Conservation (phyloP, 305 asterid species). For the Solanum aculeatissimum region DNA sequence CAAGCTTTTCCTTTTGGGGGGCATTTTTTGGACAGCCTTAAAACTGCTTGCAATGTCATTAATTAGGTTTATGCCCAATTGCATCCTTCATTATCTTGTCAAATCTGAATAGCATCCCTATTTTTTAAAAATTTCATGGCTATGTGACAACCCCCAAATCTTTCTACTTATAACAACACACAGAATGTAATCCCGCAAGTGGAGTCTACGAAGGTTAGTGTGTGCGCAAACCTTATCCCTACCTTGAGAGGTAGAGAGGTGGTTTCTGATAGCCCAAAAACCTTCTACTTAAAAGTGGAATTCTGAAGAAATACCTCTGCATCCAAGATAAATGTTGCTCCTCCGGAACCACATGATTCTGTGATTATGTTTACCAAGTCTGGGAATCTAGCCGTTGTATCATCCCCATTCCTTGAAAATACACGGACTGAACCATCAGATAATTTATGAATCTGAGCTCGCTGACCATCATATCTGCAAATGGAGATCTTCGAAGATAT, state of each 20-base stretch:
- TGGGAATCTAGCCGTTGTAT: conserved; percentile 73
- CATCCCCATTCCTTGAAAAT: conserved; percentile 88
- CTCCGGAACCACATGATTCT: conserved; percentile 34
- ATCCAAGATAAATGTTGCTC: conserved; percentile 59
- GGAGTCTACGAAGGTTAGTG: neutral
- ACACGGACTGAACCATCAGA: conserved; percentile 62
- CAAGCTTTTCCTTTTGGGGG: neutral
- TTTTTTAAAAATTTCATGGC: neutral
- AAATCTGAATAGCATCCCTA: neutral
- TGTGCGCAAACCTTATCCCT: neutral
- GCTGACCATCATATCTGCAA: conserved; percentile 93
- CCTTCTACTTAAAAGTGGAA: neutral
- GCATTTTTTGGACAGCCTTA: neutral
- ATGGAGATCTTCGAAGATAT: neutral
- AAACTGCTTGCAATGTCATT: neutral
- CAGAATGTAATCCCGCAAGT: neutral
- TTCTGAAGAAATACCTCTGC: conserved; percentile 54
- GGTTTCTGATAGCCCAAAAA: neutral
- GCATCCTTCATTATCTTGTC: neutral
- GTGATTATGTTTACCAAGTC: conserved; percentile 53
- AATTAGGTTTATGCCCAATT: neutral
- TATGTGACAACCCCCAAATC: neutral
- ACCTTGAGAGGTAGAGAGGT: neutral
- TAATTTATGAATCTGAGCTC: conserved; percentile 78
- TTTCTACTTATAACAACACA: neutral